These are phyloP conservation scores for Aspergillus vadensis DNA, from an alignment of 2,329 filamentous ascomycete species.

Conservation along the genomic window DNA sequence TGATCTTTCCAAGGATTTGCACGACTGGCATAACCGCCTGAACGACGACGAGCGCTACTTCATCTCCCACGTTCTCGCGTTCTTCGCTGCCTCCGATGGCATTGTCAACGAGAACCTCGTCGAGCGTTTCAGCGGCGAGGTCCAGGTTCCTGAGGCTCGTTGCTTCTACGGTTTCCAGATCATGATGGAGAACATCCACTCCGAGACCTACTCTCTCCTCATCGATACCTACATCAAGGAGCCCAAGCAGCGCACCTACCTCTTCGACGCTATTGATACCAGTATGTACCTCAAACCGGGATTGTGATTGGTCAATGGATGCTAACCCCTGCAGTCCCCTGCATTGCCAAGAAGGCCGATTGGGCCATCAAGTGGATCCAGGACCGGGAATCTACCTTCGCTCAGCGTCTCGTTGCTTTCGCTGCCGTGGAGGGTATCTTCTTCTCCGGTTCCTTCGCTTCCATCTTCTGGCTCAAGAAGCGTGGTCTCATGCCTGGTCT, in stretches of 20 bases:
- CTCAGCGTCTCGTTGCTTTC: slow-evolving; percentile 92
- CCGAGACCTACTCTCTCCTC: slow-evolving; percentile 97
- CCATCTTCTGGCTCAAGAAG: slow-evolving; percentile 99
- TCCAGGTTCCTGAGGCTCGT: slow-evolving; percentile 94
- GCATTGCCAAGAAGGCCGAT: slow-evolving; percentile 97
- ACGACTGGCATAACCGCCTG: slow-evolving; percentile 98
- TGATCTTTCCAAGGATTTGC: slow-evolving; percentile 95
- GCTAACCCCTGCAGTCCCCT: slow-evolving; percentile 67
- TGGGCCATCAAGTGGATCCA: slow-evolving; percentile 96
- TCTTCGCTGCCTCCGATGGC: slow-evolving; percentile 97
- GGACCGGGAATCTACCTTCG: slow-evolving; percentile 91
- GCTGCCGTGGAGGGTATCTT: slow-evolving; percentile 99
- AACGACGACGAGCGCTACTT: slow-evolving; percentile 98
- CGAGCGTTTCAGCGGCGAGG: slow-evolving; percentile 94
- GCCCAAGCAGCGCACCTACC: slow-evolving; percentile 85
- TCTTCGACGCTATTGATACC: slow-evolving; percentile 98
- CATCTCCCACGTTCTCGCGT: slow-evolving; percentile 96
- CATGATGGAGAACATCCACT: slow-evolving; percentile 99
- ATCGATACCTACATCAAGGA: slow-evolving; percentile 99
- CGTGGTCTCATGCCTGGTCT: slow-evolving; percentile 97
- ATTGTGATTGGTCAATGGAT: slow-evolving; percentile 8
- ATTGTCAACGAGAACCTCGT: slow-evolving; percentile 99
- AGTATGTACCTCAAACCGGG: slow-evolving; percentile 59
- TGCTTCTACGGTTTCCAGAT: slow-evolving; percentile 99
- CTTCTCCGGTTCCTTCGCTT: slow-evolving; percentile 97